Evolutionary conservation across 2,329 filamentous ascomycete genomes (phyloP).

Genomic region (Pezicula carpinea): DNA sequence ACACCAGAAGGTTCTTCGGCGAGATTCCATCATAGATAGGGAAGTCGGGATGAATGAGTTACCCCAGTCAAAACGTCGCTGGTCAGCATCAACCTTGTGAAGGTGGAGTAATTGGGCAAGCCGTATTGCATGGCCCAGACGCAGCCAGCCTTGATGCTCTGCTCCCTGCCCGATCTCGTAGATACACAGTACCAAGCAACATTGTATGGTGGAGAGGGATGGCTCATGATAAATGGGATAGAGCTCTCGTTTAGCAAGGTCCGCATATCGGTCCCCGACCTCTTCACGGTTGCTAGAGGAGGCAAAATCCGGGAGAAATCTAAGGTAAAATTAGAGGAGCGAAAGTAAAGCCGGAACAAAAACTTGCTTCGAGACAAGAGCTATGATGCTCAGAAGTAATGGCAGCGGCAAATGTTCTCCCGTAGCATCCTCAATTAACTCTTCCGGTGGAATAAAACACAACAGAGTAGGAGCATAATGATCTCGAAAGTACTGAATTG

Average conservation of each 20-base stretch:
- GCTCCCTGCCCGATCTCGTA: constrained; percentile 1
- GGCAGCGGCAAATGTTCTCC: background rate
- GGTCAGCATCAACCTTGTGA: constrained; percentile 1
- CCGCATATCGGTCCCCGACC: background rate
- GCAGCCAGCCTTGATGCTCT: constrained; percentile 2
- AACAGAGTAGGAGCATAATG: constrained; percentile 2
- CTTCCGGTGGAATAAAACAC: constrained; percentile 2
- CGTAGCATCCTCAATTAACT: constrained; percentile 1
- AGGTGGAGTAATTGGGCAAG: constrained; percentile 1
- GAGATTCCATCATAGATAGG: constrained; percentile 1
- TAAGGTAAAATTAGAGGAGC: background rate
- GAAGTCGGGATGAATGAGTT: background rate
- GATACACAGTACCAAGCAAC: constrained; percentile 1
- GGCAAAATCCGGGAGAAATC: constrained; percentile 1
- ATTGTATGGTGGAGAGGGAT: constrained; percentile 1
- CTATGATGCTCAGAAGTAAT: background rate
- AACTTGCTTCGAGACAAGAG: background rate
- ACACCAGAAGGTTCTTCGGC: constrained; percentile 2
- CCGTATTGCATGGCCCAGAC: constrained; percentile 2
- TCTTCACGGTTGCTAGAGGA: background rate
- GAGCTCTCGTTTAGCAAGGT: background rate
- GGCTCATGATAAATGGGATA: background rate
- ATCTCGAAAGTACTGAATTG: constrained; percentile 1
- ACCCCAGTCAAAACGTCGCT: constrained; percentile 1
- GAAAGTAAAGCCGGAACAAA: background rate